Evolutionary conservation across 2,329 filamentous ascomycete genomes (phyloP).

Genomic region (Pseudogymnoascus sp.): DNA sequence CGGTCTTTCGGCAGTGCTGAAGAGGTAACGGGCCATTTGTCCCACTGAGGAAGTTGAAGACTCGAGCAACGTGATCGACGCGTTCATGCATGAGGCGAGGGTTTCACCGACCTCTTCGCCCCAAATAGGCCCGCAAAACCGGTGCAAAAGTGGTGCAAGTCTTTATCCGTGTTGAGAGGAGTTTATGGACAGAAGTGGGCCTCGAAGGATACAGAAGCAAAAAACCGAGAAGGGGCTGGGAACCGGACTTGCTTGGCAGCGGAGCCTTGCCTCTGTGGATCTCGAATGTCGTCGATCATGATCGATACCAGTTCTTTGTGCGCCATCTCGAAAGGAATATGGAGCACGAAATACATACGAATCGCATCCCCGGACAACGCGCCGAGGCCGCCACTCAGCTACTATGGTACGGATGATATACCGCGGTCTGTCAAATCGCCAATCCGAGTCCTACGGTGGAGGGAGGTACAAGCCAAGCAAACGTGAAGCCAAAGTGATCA

Average conservation of each 20-base stretch:
- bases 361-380: not conserved
- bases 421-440: not conserved
- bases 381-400: not conserved
- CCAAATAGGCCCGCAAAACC: not conserved
- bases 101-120: conserved; percentile 5
- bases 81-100: not conserved
- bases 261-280: not conserved
- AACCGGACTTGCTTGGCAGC: not conserved
- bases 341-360: not conserved
- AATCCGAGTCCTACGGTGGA: not conserved
- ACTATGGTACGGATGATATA: not conserved
- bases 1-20: not conserved
- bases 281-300: not conserved
- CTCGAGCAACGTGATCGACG: not conserved
- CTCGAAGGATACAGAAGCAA: conserved; percentile 7
- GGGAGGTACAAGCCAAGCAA: not conserved
- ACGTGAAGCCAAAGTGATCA: conserved; percentile 2
- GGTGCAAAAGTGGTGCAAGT: not conserved
- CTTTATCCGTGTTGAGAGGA: not conserved
- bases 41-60: conserved; percentile 1
- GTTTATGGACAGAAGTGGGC: not conserved
- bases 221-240: not conserved
- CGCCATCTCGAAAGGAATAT: not conserved
- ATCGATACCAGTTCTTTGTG: not conserved
- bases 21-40: not conserved